phyloP scores from a whole-genome alignment of 2,329 filamentous ascomycete species.

The Venturia nashicola region DNA sequence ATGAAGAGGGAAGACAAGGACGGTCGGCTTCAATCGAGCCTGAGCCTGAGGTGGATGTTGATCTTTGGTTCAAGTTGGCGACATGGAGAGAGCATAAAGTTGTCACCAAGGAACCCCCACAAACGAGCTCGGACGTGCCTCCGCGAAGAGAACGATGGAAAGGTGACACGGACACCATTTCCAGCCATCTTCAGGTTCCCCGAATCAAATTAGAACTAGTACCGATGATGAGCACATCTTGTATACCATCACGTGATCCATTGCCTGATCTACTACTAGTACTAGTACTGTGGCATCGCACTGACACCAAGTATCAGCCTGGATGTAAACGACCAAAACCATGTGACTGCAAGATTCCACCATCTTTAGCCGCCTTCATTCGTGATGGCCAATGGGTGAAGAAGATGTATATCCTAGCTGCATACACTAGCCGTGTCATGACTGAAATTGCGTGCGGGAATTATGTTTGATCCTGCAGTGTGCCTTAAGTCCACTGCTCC shows the following conservation, averaged over 20 bases:
- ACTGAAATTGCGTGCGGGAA: background rate
- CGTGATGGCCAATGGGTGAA: background rate
- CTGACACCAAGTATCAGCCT: background rate
- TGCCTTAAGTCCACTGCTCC: background rate
- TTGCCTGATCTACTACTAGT: background rate
- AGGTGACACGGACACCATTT: too few relatives aligned
- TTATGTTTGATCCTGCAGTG: background rate
- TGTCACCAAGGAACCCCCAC: background rate
- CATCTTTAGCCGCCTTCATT: background rate
- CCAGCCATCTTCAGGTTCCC: too few relatives aligned
- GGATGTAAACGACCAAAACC: too few relatives aligned
- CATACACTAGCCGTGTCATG: background rate
- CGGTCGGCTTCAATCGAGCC: too few relatives aligned
- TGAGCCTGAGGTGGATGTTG: background rate
- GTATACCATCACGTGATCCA: background rate
- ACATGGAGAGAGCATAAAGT: background rate
- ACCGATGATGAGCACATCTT: too few relatives aligned
- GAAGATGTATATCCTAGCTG: background rate
- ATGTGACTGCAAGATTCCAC: too few relatives aligned
- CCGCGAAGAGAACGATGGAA: too few relatives aligned
- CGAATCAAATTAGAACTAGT: too few relatives aligned
- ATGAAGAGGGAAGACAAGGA: background rate
- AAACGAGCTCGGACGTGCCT: background rate
- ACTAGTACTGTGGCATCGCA: background rate
- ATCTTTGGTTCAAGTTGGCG: background rate